Evolutionary conservation across 768 basidiomycete species (phyloP).

Genomic region (Lyophyllum atratum): DNA sequence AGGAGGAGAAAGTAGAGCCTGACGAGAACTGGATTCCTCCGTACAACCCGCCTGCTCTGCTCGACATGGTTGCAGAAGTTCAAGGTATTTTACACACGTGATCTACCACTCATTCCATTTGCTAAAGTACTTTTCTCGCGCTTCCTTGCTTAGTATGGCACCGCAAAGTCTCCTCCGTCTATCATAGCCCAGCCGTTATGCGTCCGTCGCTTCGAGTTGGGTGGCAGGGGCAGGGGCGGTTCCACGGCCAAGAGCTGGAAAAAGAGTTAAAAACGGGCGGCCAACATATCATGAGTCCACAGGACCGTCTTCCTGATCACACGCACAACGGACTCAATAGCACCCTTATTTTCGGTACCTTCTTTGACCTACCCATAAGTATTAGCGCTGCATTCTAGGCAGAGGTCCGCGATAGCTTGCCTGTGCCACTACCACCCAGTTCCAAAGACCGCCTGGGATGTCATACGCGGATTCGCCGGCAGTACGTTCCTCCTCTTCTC

Average conservation of each 20-base stretch:
- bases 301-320: conserved; percentile 68
- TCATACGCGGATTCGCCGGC: conserved; percentile 61
- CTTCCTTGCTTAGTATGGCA: conserved; percentile 69
- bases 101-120: conserved; percentile 28
- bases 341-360: conserved; percentile 78
- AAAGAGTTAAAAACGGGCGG: not conserved
- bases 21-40: conserved; percentile 87
- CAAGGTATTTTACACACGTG: conserved; percentile 13
- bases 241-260: conserved; percentile 55
- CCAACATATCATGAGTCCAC: conserved; percentile 25
- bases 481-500: conserved; percentile 66
- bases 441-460: conserved; percentile 65
- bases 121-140: conserved; percentile 69
- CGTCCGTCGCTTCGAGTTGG: conserved; percentile 60
- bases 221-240: conserved; percentile 62
- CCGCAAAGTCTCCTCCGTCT: conserved; percentile 78
- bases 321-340: conserved; percentile 74
- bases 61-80: conserved; percentile 54
- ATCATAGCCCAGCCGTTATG: conserved; percentile 84
- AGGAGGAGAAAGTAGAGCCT: conserved; percentile 53
- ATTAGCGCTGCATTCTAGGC: not conserved
- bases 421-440: conserved; percentile 76
- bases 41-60: conserved; percentile 82
- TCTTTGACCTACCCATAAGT: conserved; percentile 65
- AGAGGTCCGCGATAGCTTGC: conserved; percentile 31